Percentiles rank a stretch among this genome's conserved stretches.
phyloP scores from a whole-genome alignment of 164 flowering plant species.

The Sedum album region DNA sequence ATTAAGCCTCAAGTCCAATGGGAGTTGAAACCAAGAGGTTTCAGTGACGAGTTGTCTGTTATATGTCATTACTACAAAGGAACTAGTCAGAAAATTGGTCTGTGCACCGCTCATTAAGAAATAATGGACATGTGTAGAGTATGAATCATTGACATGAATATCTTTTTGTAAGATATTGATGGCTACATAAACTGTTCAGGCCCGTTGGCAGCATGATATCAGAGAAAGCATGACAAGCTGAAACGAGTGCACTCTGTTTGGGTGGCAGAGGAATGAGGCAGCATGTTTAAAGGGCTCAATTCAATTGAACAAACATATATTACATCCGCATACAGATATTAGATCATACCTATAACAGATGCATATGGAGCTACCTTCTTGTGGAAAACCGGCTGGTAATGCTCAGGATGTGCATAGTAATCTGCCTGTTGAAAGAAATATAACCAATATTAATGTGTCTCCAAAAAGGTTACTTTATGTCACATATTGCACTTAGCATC shows the following conservation, averaged over 20 bases:
- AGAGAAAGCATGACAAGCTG: neutral
- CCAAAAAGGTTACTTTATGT: too few species aligned
- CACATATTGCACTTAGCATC: too few species aligned
- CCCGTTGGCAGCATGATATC: neutral
- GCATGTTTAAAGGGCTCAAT: neutral
- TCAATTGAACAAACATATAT: neutral
- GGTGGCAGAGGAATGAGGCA: neutral
- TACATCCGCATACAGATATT: neutral
- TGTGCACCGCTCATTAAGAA: too few species aligned
- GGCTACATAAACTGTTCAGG: neutral
- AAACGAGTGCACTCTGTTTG: too few species aligned
- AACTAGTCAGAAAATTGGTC: too few species aligned
- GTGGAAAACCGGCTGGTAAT: slow-evolving; percentile 83
- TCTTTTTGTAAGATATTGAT: neutral
- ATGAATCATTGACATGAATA: too few species aligned
- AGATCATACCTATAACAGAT: slow-evolving; percentile 76
- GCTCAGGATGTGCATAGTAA: slow-evolving; percentile 93
- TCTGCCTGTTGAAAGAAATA: too few species aligned
- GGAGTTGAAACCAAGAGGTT: slow-evolving; percentile 14
- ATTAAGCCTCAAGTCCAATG: neutral
- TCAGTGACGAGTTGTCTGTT: neutral
- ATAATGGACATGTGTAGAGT: too few species aligned
- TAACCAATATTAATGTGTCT: too few species aligned
- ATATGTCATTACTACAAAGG: too few species aligned
- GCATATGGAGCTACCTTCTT: slow-evolving; percentile 87